These are phyloP conservation scores for Ceratocystis cubensis DNA, from an alignment of 2,329 filamentous ascomycete species.

Conservation along the genomic window DNA sequence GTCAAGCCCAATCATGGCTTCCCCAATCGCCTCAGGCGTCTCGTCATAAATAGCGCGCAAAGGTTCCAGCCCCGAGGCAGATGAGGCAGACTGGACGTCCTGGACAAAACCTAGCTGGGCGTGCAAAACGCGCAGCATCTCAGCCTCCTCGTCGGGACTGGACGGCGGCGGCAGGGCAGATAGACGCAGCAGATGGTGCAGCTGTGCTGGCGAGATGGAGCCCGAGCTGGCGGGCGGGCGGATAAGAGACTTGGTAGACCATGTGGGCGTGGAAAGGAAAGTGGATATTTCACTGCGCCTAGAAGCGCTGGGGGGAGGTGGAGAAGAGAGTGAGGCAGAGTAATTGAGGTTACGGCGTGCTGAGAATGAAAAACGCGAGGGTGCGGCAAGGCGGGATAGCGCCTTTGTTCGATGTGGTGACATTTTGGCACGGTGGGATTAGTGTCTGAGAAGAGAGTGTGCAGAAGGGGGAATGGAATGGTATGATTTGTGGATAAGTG, in stretches of 20 bases:
- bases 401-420: background rate
- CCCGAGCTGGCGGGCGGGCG: slow-evolving; percentile 25
- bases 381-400: background rate
- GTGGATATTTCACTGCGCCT: slow-evolving; percentile 26
- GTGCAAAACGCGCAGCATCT: slow-evolving; percentile 62
- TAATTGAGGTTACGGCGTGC: background rate
- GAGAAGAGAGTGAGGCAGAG: background rate
- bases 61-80: slow-evolving; percentile 54
- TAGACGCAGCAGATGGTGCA: slow-evolving; percentile 75
- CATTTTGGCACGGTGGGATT: too few species aligned
- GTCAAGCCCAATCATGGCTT: slow-evolving; percentile 47
- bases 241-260: slow-evolving; percentile 71
- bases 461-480: too few species aligned
- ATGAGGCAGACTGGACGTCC: slow-evolving; percentile 57
- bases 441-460: too few species aligned
- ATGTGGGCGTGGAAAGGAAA: slow-evolving; percentile 60
- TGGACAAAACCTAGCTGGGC: slow-evolving; percentile 86
- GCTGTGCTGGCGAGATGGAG: slow-evolving; percentile 50
- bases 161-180: slow-evolving; percentile 71
- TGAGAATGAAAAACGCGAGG: background rate
- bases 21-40: slow-evolving; percentile 47
- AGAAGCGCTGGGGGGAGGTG: slow-evolving; percentile 24
- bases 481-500: too few species aligned
- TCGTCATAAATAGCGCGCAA: slow-evolving; percentile 73
- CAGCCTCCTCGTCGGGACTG: slow-evolving; percentile 47